These are phyloP conservation scores for Pseudogymnoascus sp. DNA, from an alignment of 2,329 filamentous ascomycete species.

Conservation along the genomic window DNA sequence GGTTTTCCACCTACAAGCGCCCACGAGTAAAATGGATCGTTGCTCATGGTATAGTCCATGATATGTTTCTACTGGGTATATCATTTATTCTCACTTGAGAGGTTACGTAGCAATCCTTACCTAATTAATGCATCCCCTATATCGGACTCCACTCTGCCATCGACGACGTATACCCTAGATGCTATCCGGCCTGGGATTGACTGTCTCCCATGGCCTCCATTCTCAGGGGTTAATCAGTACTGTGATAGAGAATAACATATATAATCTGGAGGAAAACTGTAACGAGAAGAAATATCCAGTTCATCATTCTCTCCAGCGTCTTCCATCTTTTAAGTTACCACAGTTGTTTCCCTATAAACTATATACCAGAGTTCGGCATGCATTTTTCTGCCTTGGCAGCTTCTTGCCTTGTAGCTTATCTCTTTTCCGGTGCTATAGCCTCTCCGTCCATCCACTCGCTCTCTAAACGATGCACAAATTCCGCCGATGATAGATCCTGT, in stretches of 20 bases:
- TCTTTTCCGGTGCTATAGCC: background rate
- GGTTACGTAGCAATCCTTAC: background rate
- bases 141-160: background rate
- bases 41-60: background rate
- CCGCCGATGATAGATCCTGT: constrained; percentile 20
- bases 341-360: background rate
- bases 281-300: background rate
- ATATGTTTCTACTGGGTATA: background rate
- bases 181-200: background rate
- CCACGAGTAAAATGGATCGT: background rate
- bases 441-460: background rate
- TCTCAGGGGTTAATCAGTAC: background rate
- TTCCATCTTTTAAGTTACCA: background rate
- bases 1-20: background rate
- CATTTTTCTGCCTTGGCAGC: background rate
- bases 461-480: constrained; percentile 12
- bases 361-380: background rate
- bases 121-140: background rate
- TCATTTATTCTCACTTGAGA: background rate
- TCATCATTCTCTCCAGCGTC: background rate
- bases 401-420: background rate
- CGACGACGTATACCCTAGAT: background rate
- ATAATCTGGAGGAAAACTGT: background rate
- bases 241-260: background rate
- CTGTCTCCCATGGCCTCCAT: background rate